These are phyloP conservation scores for Thielaviopsis punctulata DNA, from an alignment of 2,329 filamentous ascomycete genomes.

Conservation along the genomic window DNA sequence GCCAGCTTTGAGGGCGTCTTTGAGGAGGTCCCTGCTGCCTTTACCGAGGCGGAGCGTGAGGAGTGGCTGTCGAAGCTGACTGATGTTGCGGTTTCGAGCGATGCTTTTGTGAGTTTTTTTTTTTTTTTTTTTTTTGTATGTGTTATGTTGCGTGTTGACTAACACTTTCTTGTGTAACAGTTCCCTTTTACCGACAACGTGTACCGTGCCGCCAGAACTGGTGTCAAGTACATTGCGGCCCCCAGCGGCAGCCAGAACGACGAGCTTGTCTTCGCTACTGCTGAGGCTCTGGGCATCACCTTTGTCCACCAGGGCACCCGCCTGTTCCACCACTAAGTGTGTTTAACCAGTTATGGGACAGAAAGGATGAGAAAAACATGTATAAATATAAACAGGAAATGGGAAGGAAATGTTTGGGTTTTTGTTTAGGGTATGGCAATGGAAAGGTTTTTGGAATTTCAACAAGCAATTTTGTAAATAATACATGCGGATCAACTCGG, in stretches of 20 bases:
- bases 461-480: conserved; percentile 5
- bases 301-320: conserved; percentile 92
- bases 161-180: conserved; percentile 24
- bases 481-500: conserved; percentile 7
- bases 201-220: conserved; percentile 74
- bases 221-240: conserved; percentile 89
- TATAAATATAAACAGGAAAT: background rate
- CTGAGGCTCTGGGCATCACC: conserved; percentile 78
- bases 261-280: conserved; percentile 64
- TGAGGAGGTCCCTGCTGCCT: conserved; percentile 68
- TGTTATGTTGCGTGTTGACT: conserved; percentile 12
- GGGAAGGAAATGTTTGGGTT: conserved; percentile 2
- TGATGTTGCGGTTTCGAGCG: conserved; percentile 74
- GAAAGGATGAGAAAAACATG: background rate
- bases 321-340: conserved; percentile 75
- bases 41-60: conserved; percentile 68
- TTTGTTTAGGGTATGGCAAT: conserved; percentile 1
- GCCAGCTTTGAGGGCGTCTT: conserved; percentile 80
- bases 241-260: conserved; percentile 84
- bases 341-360: background rate
- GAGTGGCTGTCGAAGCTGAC: conserved; percentile 71
- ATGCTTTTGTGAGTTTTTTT: conserved; percentile 65
- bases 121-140: background rate
- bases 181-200: conserved; percentile 99
- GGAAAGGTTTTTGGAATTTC: conserved; percentile 4